Base-by-base conservation (phyloP, 331 rosid species). In the Malus hybrid region DNA sequence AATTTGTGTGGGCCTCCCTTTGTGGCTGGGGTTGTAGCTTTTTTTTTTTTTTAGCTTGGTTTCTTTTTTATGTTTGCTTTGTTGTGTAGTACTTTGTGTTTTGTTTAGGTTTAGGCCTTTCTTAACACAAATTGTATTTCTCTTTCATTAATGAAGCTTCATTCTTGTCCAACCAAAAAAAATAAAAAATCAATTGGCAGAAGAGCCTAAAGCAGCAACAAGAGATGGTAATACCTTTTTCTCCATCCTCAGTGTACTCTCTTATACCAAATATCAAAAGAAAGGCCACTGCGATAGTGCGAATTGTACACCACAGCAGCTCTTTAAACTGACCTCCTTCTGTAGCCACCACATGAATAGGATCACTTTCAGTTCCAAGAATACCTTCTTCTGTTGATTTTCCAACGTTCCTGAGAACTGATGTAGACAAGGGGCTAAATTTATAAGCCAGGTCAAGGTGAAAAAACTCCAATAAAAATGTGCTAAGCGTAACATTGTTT, bases 321-420 rank as follows among this genome's bases (percentile, higher is more conserved):
- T 86, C 94, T 80, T 91, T 93, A 65, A 91, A 88, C 69, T 85
- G 89, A 31, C 86, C 90, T 78, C 86, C 87, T 79, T 88, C 88
- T 56, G 88, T 78, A 65, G 89, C 60, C 70, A 91, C 90, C 94
- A 86, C 87, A 85, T 91, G 96, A 83, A 91, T 88, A 32, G 97
- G 98, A 68, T 91, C 87, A 80, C 83, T 73, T 4, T 91, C 82
- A 59, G 93, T 91, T 78, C 96, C 98, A 80, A 93, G 91, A 82
- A 84, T 2, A 39, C 93, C 91, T 29, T 80, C 88, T 85, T 91
- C 81, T 9, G 87, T 34, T 55, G 86, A 27, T 80, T 88, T 88
- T 33, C 93, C 94, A 34, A 81, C 84, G 71, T 85, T 91, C 82
- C 78, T 91, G 36, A 91, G 73, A 73, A 82, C 84, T 16, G 91